A percentile compares a stretch with the other conserved stretches of the same genome.
Evolutionary conservation across 345 rosid species (phyloP).

Genomic region (Toxicodendron radicans): DNA sequence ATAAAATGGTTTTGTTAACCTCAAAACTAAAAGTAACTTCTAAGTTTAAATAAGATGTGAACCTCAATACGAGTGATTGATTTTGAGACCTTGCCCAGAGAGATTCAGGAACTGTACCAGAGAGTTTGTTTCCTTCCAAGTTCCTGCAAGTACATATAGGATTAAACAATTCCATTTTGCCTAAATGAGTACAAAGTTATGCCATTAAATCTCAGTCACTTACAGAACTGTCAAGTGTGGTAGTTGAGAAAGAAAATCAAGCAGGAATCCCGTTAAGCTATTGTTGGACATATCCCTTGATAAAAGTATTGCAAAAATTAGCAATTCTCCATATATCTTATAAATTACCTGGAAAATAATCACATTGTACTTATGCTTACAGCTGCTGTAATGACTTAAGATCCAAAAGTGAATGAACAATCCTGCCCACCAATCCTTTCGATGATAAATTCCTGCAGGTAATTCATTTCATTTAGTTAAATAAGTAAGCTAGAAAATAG

Average conservation of each 20-base stretch:
- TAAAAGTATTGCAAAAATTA: slow-evolving; percentile 2
- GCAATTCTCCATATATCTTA: neutral
- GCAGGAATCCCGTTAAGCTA: slow-evolving; percentile 45
- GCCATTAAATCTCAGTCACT: slow-evolving; percentile 16
- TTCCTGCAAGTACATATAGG: slow-evolving; percentile 12
- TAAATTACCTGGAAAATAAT: neutral
- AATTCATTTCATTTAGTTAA: neutral
- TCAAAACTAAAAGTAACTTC: neutral
- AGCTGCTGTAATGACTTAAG: slow-evolving; percentile 26
- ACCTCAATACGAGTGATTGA: slow-evolving; percentile 28
- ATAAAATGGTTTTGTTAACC: neutral
- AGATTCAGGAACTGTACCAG: slow-evolving; percentile 32
- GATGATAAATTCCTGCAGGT: slow-evolving; percentile 34
- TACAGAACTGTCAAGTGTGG: slow-evolving; percentile 41
- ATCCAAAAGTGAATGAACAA: slow-evolving; percentile 19
- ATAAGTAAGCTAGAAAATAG: neutral
- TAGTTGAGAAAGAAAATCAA: slow-evolving; percentile 41
- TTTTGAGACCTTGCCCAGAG: slow-evolving; percentile 17
- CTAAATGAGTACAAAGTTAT: neutral
- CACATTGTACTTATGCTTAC: slow-evolving; percentile 22
- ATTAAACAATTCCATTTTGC: neutral
- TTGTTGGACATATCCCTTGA: slow-evolving; percentile 43
- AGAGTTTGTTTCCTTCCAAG: slow-evolving; percentile 33
- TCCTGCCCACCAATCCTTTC: slow-evolving; percentile 26
- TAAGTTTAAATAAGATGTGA: neutral